These are phyloP conservation scores for Spinellus fusiger DNA, from an alignment of 192 early-diverging fungal genomes.

Conservation along the genomic window DNA sequence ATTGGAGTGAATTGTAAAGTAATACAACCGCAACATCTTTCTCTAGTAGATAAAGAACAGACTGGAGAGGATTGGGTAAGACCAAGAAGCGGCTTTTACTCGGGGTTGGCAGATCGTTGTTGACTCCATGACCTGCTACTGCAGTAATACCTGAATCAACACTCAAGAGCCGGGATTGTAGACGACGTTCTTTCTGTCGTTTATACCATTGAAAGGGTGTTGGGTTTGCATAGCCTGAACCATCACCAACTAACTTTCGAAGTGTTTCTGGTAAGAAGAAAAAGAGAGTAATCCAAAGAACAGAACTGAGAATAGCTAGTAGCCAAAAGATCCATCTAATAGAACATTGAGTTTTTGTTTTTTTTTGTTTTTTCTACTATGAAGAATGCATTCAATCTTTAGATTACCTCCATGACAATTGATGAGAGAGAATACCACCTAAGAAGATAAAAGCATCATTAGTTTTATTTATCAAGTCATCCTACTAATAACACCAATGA, in stretches of 20 bases:
- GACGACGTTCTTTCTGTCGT: neutral
- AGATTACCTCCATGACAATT: neutral
- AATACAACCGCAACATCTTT: constrained; percentile 25
- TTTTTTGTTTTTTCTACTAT: neutral
- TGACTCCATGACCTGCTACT: neutral
- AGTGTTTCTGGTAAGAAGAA: constrained; percentile 23
- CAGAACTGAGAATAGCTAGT: constrained; percentile 16
- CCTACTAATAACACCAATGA: neutral
- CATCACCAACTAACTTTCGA: constrained; percentile 18
- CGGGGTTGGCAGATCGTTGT: constrained; percentile 3
- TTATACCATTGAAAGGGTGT: constrained; percentile 16
- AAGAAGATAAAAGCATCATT: neutral
- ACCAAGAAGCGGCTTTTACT: constrained; percentile 29
- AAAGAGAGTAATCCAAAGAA: constrained; percentile 7
- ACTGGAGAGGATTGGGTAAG: constrained; percentile 20
- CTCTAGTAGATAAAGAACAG: constrained; percentile 25
- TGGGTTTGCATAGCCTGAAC: constrained; percentile 21
- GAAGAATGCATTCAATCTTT: neutral
- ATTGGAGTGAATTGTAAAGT: constrained; percentile 25
- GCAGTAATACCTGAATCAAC: neutral
- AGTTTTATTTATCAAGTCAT: neutral
- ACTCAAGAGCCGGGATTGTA: neutral
- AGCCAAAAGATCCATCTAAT: constrained; percentile 42
- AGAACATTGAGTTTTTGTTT: too few species aligned
- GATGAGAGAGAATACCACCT: neutral